Evolutionary conservation across 805 yeast species (phyloP), one percentile per base, ranked within the genome.

Genomic region (Barnettozyma californica): DNA sequence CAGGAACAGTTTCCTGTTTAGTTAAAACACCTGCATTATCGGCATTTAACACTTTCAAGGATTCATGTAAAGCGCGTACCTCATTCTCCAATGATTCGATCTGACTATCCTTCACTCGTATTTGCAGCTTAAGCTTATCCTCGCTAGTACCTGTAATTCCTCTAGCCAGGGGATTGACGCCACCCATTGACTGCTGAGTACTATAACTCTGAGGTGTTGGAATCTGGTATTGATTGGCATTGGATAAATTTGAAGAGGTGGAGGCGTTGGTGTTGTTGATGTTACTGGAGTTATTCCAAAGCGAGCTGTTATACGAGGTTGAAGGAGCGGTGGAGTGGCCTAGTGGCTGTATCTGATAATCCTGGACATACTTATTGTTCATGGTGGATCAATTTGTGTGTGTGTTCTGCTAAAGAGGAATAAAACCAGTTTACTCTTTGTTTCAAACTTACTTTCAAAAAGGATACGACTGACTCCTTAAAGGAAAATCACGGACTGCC

Each of bases 71-170:
- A 37, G 65, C 65, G 41, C 69, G 67, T 13, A 76, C 63, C 48
- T 77, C 81, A 25, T 58, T 59, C 53, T 76, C 77, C 31, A 78
- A 58, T 2, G 73, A 67, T 38, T 71, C 70, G 35, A 77, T 73
- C 37, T 75, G 74, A 0, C 73, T 66, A 41, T 83, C 80, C 59
- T 82, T 84, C 44, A 82, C 65, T 48, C 73, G 73, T 44, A 84
- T 58, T 53, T 80, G 80, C 43, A 77, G 63, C 54, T 73, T 74
- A 48, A 77, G 62, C 46, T 68, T 64, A 41, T 76, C 78, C 3
- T 63, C 67, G 18, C 16, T 37, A 13, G 23, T 16, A 19, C 14
- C 19, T 4, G 38, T 11, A 8, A 31, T 6, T 2, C 23, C 33
- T 14, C 33, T 40, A 19, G 9, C 14, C 23, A 27, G 14, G 11